Conservation (phyloP, 768 basidiomycete species). For the Lactarius vividus region DNA sequence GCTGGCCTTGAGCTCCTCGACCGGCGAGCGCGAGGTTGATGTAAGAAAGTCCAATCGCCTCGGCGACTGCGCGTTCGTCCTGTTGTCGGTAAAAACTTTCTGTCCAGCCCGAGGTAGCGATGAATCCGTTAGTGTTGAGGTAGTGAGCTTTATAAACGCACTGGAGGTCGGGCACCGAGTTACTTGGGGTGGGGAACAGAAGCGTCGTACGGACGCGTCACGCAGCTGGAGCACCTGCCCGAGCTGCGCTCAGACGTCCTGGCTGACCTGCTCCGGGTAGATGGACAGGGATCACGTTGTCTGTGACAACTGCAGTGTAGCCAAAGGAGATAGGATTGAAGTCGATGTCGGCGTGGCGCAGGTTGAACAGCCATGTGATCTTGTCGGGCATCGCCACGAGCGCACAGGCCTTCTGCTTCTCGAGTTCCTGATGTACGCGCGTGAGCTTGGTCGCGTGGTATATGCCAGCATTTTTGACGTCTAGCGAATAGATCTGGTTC, state of each 20-base stretch:
- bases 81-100: slow-evolving; percentile 75
- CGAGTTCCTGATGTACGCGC: slow-evolving; percentile 61
- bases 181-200: slow-evolving; percentile 64
- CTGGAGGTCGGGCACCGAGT: slow-evolving; percentile 38
- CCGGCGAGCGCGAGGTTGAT: slow-evolving; percentile 64
- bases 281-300: slow-evolving; percentile 65
- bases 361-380: slow-evolving; percentile 90
- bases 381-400: slow-evolving; percentile 86
- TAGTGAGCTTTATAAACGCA: background rate
- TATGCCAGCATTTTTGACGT: slow-evolving; percentile 73
- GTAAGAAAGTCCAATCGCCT: slow-evolving; percentile 73
- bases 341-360: slow-evolving; percentile 88
- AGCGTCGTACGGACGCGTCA: slow-evolving; percentile 60
- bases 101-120: slow-evolving; percentile 31
- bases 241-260: slow-evolving; percentile 53
- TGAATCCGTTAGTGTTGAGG: background rate
- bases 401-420: slow-evolving; percentile 60
- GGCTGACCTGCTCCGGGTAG: slow-evolving; percentile 47
- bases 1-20: slow-evolving; percentile 73
- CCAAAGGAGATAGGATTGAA: slow-evolving; percentile 94
- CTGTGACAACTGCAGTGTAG: slow-evolving; percentile 72
- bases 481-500: slow-evolving; percentile 64
- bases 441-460: slow-evolving; percentile 64
- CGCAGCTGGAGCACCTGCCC: slow-evolving; percentile 29
- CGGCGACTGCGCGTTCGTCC: slow-evolving; percentile 79